Evolutionary conservation across 1,284 basidiomycete genomes (phyloP).

Genomic region (Leucoagaricus sp.): DNA sequence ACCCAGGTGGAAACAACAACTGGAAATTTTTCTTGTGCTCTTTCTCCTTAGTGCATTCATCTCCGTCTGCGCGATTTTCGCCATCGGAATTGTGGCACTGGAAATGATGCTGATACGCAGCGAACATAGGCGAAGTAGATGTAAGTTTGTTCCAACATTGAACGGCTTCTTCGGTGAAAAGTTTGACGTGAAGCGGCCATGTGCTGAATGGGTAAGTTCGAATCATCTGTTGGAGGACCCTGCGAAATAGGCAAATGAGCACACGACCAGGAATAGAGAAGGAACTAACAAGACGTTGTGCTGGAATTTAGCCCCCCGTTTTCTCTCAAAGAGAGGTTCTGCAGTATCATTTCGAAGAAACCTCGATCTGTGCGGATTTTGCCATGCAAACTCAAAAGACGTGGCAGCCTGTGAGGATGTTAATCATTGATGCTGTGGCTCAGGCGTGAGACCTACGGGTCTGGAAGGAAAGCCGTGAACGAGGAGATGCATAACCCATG

Average conservation of each 20-base stretch:
- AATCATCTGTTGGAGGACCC: constrained; percentile 59
- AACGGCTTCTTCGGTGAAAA: constrained; percentile 64
- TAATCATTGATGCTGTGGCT: neutral
- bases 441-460: constrained; percentile 40
- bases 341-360: constrained; percentile 50
- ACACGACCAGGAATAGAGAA: constrained; percentile 2
- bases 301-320: constrained; percentile 36
- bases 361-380: constrained; percentile 66
- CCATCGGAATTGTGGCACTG: neutral
- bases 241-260: constrained; percentile 20
- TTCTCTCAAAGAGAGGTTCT: constrained; percentile 38
- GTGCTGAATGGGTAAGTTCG: constrained; percentile 57
- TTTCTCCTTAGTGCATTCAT: neutral
- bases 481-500: constrained; percentile 91
- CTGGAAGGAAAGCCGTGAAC: constrained; percentile 89
- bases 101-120: neutral
- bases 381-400: constrained; percentile 95
- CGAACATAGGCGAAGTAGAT: neutral
- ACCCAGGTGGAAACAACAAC: constrained; percentile 48
- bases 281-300: constrained; percentile 48
- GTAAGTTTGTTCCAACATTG: constrained; percentile 13
- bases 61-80: neutral
- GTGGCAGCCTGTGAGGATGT: constrained; percentile 57
- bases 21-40: neutral
- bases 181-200: constrained; percentile 68